phyloP scores from a whole-genome alignment of 2,329 filamentous ascomycete genomes.

The Ophiostoma novo-ulmi region DNA sequence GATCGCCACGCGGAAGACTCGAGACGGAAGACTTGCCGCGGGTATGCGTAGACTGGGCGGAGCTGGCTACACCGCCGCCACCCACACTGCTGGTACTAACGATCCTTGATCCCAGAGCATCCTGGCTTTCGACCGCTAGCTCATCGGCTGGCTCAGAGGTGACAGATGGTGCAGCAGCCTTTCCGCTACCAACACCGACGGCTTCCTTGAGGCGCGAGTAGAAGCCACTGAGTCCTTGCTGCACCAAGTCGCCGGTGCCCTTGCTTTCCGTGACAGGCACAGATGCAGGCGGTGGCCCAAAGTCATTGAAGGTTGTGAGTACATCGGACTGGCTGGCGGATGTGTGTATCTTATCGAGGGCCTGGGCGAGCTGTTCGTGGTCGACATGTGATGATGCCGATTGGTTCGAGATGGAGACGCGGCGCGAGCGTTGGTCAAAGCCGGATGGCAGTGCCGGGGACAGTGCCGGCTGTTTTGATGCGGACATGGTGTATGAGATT shows the following conservation, averaged over 20 bases:
- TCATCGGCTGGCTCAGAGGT: neutral
- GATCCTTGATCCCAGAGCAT: neutral
- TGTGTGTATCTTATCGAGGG: constrained; percentile 81
- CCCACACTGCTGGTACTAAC: constrained; percentile 41
- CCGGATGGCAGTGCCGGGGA: constrained; percentile 25
- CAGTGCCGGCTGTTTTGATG: constrained; percentile 28
- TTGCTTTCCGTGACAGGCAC: constrained; percentile 60
- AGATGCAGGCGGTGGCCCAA: constrained; percentile 61
- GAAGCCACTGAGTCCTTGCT: constrained; percentile 81
- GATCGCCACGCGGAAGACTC: constrained; percentile 32
- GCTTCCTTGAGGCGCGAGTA: constrained; percentile 81
- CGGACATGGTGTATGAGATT: constrained; percentile 16
- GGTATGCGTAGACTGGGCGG: constrained; percentile 27
- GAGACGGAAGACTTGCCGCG: constrained; percentile 34
- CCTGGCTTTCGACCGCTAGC: neutral
- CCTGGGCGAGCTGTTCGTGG: constrained; percentile 68
- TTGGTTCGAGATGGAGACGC: constrained; percentile 35
- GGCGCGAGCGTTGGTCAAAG: constrained; percentile 35
- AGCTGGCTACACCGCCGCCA: constrained; percentile 5
- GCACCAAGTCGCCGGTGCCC: constrained; percentile 66
- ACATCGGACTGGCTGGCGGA: constrained; percentile 79
- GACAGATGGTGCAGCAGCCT: constrained; percentile 24
- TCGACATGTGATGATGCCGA: constrained; percentile 55
- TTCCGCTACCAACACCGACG: constrained; percentile 63
- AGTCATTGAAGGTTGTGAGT: constrained; percentile 91